Percentiles rank a stretch among this genome's conserved stretches.
Conservation (phyloP, 345 rosid species). For the Hirschfeldia incana region DNA sequence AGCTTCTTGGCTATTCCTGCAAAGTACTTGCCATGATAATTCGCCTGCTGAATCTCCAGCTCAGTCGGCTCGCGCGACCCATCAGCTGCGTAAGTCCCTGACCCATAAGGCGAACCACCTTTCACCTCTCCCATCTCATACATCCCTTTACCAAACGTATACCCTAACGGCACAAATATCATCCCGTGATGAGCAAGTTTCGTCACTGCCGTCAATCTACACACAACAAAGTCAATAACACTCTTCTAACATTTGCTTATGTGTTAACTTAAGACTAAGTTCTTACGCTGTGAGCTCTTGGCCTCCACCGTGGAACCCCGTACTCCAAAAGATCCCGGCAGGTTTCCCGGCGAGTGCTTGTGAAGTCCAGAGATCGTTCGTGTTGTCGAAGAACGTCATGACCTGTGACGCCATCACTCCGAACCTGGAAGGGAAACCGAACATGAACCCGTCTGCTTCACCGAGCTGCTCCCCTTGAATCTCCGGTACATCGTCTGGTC, state of each 20-base stretch:
- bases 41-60: slow-evolving; percentile 79
- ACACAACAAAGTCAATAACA: not conserved
- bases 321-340: slow-evolving; percentile 97
- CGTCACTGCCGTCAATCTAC: slow-evolving; percentile 83
- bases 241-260: not conserved
- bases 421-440: slow-evolving; percentile 93
- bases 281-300: slow-evolving; percentile 96
- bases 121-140: slow-evolving; percentile 87
- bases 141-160: slow-evolving; percentile 84
- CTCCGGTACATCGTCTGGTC: slow-evolving; percentile 72
- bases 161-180: slow-evolving; percentile 87
- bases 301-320: slow-evolving; percentile 95
- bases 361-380: slow-evolving; percentile 63
- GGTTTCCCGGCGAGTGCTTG: slow-evolving; percentile 96
- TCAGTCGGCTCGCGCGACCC: slow-evolving; percentile 80
- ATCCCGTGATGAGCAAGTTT: slow-evolving; percentile 89
- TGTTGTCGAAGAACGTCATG: slow-evolving; percentile 88
- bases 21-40: slow-evolving; percentile 80
- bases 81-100: slow-evolving; percentile 91
- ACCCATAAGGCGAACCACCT: slow-evolving; percentile 91
- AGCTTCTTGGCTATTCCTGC: slow-evolving; percentile 81
- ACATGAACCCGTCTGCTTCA: slow-evolving; percentile 92
- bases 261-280: not conserved
- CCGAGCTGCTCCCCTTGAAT: slow-evolving; percentile 69
- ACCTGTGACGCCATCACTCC: slow-evolving; percentile 94